Percentiles rank a stretch among this genome's conserved stretches.
These are phyloP conservation scores for Aspergillus udagawae DNA, from an alignment of 2,329 filamentous ascomycete genomes.

Conservation along the genomic window DNA sequence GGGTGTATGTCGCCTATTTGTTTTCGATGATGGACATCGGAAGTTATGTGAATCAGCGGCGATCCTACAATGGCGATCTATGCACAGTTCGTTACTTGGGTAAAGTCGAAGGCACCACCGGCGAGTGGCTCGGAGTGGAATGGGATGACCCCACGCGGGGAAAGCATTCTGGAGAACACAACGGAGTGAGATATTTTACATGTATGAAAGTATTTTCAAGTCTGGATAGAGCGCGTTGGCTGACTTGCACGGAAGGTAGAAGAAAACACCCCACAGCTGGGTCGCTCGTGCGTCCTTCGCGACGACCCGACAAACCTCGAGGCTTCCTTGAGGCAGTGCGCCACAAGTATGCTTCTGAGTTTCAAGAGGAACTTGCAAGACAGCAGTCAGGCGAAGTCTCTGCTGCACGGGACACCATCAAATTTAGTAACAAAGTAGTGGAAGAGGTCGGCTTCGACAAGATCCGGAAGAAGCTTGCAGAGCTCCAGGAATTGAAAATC, in stretches of 20 bases:
- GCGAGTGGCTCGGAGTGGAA: constrained; percentile 88
- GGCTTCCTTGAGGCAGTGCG: constrained; percentile 76
- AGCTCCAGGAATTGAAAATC: constrained; percentile 71
- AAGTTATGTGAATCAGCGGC: constrained; percentile 63
- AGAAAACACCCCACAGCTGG: constrained; percentile 66
- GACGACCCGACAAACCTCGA: constrained; percentile 62
- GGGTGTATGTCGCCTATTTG: not conserved
- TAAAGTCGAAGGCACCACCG: constrained; percentile 67
- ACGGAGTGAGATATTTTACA: constrained; percentile 73
- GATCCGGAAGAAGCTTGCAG: constrained; percentile 72
- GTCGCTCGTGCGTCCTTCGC: constrained; percentile 79
- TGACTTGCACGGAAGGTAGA: constrained; percentile 46
- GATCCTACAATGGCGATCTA: constrained; percentile 71
- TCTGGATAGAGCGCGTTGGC: not conserved
- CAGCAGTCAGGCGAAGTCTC: not conserved
- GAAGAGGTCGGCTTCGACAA: constrained; percentile 96
- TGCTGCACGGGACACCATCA: constrained; percentile 51
- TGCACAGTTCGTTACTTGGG: constrained; percentile 87
- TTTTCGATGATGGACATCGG: not conserved
- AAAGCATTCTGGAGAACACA: constrained; percentile 84
- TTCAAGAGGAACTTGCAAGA: constrained; percentile 30
- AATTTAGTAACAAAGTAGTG: constrained; percentile 76
- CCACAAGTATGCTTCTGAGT: constrained; percentile 74
- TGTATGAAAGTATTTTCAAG: constrained; percentile 50
- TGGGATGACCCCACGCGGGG: constrained; percentile 87